These are phyloP conservation scores for Petasospora fabianii DNA, from an alignment of 1,139 yeast species.

Conservation along the genomic window DNA sequence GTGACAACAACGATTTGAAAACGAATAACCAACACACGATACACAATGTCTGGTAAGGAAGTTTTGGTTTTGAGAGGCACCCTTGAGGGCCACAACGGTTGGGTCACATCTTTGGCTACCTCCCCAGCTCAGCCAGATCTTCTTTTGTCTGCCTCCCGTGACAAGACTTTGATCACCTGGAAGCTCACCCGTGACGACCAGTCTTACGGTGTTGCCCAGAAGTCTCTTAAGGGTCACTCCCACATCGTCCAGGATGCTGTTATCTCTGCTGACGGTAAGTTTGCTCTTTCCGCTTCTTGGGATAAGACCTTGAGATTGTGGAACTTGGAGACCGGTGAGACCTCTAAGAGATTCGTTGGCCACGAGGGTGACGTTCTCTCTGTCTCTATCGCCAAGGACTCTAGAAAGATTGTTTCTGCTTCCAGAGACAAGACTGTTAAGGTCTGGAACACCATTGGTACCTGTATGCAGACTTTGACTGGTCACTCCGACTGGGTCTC, in stretches of 20 bases:
- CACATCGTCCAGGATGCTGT: constrained; percentile 99
- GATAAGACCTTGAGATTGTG: constrained; percentile 98
- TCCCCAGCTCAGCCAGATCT: constrained; percentile 98
- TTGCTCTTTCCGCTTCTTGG: constrained; percentile 99
- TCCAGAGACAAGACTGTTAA: constrained; percentile 99
- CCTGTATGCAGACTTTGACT: constrained; percentile 88
- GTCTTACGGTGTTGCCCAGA: constrained; percentile 98
- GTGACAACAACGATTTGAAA: neutral
- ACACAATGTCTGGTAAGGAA: constrained; percentile 67
- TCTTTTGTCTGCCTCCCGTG: constrained; percentile 98
- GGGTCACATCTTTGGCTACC: constrained; percentile 99
- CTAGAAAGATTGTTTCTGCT: constrained; percentile 98
- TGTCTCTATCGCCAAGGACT: constrained; percentile 93
- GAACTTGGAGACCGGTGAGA: constrained; percentile 95
- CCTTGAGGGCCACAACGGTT: constrained; percentile 90
- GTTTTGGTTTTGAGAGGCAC: constrained; percentile 99
- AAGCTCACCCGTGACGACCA: constrained; percentile 96
- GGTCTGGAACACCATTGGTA: constrained; percentile 99
- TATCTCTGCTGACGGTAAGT: constrained; percentile 97
- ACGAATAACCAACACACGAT: neutral
- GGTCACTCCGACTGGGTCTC: constrained; percentile 99
- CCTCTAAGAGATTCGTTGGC: constrained; percentile 94
- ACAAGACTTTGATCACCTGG: constrained; percentile 98
- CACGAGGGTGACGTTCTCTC: constrained; percentile 98
- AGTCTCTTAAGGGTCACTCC: constrained; percentile 97